A percentile compares a stretch with the other conserved stretches of the same genome.
These are phyloP conservation scores for Tuctoria greenei DNA, from an alignment of 176 grass and related monocot genomes.

Conservation along the genomic window DNA sequence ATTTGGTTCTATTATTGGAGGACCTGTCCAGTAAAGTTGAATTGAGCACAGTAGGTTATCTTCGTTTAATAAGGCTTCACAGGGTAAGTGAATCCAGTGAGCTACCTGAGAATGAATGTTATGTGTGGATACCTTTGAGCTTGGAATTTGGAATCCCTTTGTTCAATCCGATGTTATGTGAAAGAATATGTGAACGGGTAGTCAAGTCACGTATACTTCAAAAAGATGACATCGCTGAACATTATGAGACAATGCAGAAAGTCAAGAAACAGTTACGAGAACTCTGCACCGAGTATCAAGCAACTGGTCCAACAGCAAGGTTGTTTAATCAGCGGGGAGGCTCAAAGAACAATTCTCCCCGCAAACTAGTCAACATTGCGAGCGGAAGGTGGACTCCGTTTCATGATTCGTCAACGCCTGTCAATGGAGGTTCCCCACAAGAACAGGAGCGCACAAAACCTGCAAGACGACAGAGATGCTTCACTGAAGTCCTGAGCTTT, in stretches of 20 bases:
- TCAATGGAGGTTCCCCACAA: slow-evolving; percentile 29
- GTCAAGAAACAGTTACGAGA: slow-evolving; percentile 72
- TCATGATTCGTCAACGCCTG: slow-evolving; percentile 48
- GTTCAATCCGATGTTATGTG: slow-evolving; percentile 83
- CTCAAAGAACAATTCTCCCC: slow-evolving; percentile 54
- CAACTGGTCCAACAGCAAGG: slow-evolving; percentile 76
- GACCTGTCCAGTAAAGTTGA: slow-evolving; percentile 60
- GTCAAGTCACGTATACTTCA: slow-evolving; percentile 64
- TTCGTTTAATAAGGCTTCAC: slow-evolving; percentile 75
- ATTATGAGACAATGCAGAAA: slow-evolving; percentile 80
- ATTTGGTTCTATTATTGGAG: slow-evolving; percentile 55
- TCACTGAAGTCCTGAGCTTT: slow-evolving; percentile 88
- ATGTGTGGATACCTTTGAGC: slow-evolving; percentile 80
- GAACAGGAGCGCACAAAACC: slow-evolving; percentile 59
- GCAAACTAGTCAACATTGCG: slow-evolving; percentile 59
- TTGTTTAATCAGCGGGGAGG: slow-evolving; percentile 62
- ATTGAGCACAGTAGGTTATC: slow-evolving; percentile 72
- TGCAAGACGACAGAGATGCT: slow-evolving; percentile 54
- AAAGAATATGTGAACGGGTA: slow-evolving; percentile 77
- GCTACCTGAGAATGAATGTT: slow-evolving; percentile 36
- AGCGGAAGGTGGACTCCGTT: slow-evolving; percentile 83
- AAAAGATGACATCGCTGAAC: slow-evolving; percentile 56
- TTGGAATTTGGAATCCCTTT: slow-evolving; percentile 91
- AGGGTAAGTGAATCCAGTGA: slow-evolving; percentile 43
- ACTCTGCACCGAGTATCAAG: slow-evolving; percentile 80